Evolutionary conservation across 2,329 filamentous ascomycete genomes (phyloP).

Genomic region (Alternaria incomplexa): DNA sequence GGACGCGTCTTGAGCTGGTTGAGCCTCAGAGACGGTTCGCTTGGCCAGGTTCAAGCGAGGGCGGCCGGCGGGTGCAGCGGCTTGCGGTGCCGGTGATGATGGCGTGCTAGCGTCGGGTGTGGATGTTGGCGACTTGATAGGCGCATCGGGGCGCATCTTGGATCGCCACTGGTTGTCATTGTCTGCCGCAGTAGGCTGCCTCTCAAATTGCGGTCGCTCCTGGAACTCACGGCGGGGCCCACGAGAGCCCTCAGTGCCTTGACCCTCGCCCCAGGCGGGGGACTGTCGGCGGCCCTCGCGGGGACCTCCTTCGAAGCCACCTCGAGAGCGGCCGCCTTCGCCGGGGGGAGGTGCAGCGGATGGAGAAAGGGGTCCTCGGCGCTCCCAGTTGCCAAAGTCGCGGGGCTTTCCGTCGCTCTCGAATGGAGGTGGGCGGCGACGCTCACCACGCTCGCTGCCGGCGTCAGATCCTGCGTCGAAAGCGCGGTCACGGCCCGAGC

Average conservation of each 20-base stretch:
- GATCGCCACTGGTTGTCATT: slow-evolving; percentile 92
- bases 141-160: slow-evolving; percentile 84
- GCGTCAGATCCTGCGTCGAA: slow-evolving; percentile 60
- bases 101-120: slow-evolving; percentile 78
- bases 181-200: slow-evolving; percentile 84
- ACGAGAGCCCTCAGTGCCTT: slow-evolving; percentile 75
- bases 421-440: slow-evolving; percentile 68
- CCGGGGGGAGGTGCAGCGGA: slow-evolving; percentile 55
- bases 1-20: slow-evolving; percentile 52
- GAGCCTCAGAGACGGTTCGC: slow-evolving; percentile 83
- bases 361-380: slow-evolving; percentile 88
- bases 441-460: slow-evolving; percentile 68
- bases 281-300: slow-evolving; percentile 58
- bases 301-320: slow-evolving; percentile 54
- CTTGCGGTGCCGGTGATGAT: slow-evolving; percentile 71
- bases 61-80: slow-evolving; percentile 66
- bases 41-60: slow-evolving; percentile 89
- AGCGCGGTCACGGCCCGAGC: slow-evolving; percentile 53
- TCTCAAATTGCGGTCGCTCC: slow-evolving; percentile 65
- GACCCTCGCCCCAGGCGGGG: slow-evolving; percentile 76
- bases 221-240: slow-evolving; percentile 78
- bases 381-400: slow-evolving; percentile 91
- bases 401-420: slow-evolving; percentile 76
- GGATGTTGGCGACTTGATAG: slow-evolving; percentile 65
- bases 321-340: slow-evolving; percentile 66